phyloP scores from a whole-genome alignment of 768 basidiomycete genomes.

The Daedaleopsis sinensis region DNA sequence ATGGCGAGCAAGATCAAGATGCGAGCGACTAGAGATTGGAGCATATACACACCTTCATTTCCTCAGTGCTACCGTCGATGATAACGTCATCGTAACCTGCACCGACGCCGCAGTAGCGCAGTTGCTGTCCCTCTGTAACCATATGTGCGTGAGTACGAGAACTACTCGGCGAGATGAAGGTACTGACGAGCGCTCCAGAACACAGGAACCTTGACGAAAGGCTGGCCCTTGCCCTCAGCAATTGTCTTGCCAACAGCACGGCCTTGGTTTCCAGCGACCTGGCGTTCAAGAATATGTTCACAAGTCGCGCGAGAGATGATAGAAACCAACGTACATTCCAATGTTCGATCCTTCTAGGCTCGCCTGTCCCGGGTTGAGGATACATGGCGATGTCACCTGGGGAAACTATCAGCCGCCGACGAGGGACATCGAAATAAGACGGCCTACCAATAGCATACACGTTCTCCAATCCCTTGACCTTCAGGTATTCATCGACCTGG shows the following conservation, averaged over 20 bases:
- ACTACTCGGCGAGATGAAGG: no score
- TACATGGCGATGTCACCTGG: conserved; percentile 81
- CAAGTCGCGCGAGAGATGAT: not conserved
- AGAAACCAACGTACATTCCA: conserved; percentile 70
- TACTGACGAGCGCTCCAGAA: conserved; percentile 92
- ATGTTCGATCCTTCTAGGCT: conserved; percentile 74
- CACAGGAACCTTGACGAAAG: conserved; percentile 80
- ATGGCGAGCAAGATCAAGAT: not conserved
- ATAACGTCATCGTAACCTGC: conserved; percentile 74
- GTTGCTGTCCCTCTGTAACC: conserved; percentile 73
- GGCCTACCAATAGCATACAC: conserved; percentile 71
- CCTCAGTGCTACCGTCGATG: conserved; percentile 72
- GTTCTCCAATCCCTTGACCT: conserved; percentile 52
- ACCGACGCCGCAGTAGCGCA: conserved; percentile 83
- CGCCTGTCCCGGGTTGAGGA: conserved; percentile 59
- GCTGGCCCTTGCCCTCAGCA: conserved; percentile 54
- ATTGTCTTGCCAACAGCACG: conserved; percentile 83
- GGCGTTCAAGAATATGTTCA: not conserved
- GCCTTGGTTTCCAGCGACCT: conserved; percentile 88
- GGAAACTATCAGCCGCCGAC: not conserved
- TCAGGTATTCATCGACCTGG: conserved; percentile 73
- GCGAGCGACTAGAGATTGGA: not conserved
- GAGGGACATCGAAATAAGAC: not conserved
- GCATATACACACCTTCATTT: conserved; percentile 66
- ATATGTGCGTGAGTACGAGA: not conserved